phyloP scores from a whole-genome alignment of 371 early-diverging fungal species.

The Mycotypha africana region DNA sequence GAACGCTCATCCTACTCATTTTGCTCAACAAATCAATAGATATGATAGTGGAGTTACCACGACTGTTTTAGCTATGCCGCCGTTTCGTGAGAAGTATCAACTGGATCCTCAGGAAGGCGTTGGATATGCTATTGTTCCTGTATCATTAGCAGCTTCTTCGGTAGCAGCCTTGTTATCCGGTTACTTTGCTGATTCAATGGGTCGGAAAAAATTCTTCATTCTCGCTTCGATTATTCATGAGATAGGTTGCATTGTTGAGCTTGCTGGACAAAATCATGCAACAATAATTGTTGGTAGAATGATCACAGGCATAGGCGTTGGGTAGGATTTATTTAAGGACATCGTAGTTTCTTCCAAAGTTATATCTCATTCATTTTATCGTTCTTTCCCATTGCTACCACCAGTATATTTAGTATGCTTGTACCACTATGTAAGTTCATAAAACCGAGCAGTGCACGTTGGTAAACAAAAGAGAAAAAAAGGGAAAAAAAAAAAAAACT shows the following conservation, averaged over 20 bases:
- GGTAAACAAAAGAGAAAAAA: too few species aligned
- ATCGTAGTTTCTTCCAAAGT: too few species aligned
- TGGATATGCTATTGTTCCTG: conserved; percentile 15
- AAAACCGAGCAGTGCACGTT: too few species aligned
- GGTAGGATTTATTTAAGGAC: too few species aligned
- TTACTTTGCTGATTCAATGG: conserved; percentile 30
- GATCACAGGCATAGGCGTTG: conserved; percentile 58
- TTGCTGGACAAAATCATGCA: conserved; percentile 37
- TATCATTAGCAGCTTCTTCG: conserved; percentile 28
- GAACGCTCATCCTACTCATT: too few species aligned
- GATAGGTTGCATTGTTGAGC: conserved; percentile 66
- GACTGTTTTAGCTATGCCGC: conserved; percentile 35
- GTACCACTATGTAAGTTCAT: conserved; percentile 38
- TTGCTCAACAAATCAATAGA: too few species aligned
- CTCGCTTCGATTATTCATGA: conserved; percentile 63
- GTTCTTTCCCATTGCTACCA: too few species aligned
- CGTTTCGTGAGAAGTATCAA: conserved; percentile 24
- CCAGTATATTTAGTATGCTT: conserved; percentile 31
- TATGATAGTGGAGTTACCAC: conserved; percentile 46
- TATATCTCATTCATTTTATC: too few species aligned
- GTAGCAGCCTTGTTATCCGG: conserved; percentile 36
- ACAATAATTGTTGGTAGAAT: conserved; percentile 71
- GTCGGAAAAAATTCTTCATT: conserved; percentile 29
- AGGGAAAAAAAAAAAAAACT: too few species aligned
- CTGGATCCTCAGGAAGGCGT: conserved; percentile 10